These are phyloP conservation scores for Sporothrix curviconia DNA, from an alignment of 2,329 filamentous ascomycete species.

Conservation along the genomic window DNA sequence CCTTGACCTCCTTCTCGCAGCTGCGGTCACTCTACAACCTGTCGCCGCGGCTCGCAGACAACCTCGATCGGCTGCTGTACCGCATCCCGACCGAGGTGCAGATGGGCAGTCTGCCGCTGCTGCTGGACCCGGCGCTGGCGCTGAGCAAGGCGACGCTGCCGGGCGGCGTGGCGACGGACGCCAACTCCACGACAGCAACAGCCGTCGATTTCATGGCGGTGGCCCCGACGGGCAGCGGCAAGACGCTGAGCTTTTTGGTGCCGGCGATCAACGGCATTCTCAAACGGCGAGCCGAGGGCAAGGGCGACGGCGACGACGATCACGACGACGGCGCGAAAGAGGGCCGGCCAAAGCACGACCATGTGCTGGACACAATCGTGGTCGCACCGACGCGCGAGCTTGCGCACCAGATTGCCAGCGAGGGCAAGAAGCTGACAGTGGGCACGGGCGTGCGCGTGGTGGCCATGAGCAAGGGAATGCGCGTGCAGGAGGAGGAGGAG, in stretches of 20 bases:
- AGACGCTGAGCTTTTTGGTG: slow-evolving; percentile 88
- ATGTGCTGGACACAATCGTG: slow-evolving; percentile 59
- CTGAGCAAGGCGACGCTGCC: slow-evolving; percentile 30
- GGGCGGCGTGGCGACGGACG: slow-evolving; percentile 18
- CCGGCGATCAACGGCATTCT: slow-evolving; percentile 75
- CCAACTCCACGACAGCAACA: slow-evolving; percentile 22
- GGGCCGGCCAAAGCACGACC: slow-evolving; percentile 29
- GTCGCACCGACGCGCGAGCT: slow-evolving; percentile 75
- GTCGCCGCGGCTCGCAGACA: slow-evolving; percentile 65
- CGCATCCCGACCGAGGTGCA: slow-evolving; percentile 89
- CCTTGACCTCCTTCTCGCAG: slow-evolving; percentile 69
- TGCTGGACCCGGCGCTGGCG: slow-evolving; percentile 54
- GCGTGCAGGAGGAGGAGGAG: slow-evolving; percentile 38
- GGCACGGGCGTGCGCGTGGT: slow-evolving; percentile 74
- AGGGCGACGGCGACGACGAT: slow-evolving; percentile 29
- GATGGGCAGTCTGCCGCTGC: slow-evolving; percentile 72
- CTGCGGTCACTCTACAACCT: slow-evolving; percentile 67
- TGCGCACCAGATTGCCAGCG: slow-evolving; percentile 72
- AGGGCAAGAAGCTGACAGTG: slow-evolving; percentile 67
- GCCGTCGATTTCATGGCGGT: slow-evolving; percentile 74
- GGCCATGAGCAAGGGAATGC: slow-evolving; percentile 81
- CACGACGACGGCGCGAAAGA: slow-evolving; percentile 28
- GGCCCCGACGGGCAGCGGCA: slow-evolving; percentile 92
- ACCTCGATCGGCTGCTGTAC: slow-evolving; percentile 79
- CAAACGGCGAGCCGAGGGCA: slow-evolving; percentile 44